phyloP scores from a whole-genome alignment of 1,284 basidiomycete genomes.

The Cutaneotrichosporon dermatis region DNA sequence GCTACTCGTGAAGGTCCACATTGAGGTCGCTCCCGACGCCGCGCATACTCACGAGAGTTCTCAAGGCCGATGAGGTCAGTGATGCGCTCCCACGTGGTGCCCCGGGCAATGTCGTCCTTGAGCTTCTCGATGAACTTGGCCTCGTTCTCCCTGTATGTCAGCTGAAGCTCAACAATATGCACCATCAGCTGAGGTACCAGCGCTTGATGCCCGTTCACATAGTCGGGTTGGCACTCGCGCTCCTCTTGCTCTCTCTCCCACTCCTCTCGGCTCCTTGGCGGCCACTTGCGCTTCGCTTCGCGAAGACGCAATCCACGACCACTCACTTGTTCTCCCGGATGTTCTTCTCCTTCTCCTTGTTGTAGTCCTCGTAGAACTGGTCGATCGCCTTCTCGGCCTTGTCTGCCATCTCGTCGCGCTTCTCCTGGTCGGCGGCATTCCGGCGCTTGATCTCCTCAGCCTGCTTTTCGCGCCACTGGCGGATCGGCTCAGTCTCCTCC shows the following conservation, averaged over 20 bases:
- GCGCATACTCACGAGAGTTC: slow-evolving; percentile 63
- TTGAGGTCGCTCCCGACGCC: no score
- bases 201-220: no score
- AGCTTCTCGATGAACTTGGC: slow-evolving; percentile 70
- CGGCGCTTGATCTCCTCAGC: slow-evolving; percentile 76
- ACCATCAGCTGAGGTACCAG: no score
- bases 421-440: slow-evolving; percentile 70
- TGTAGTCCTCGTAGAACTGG: slow-evolving; percentile 92
- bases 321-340: slow-evolving; percentile 94
- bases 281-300: no score
- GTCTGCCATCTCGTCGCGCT: slow-evolving; percentile 77
- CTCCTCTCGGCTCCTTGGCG: no score
- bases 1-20: no score
- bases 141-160: slow-evolving; percentile 70
- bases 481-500: slow-evolving; percentile 85
- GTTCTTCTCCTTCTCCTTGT: slow-evolving; percentile 83
- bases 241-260: no score
- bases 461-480: slow-evolving; percentile 82
- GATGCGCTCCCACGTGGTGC: slow-evolving; percentile 95
- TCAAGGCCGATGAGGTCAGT: slow-evolving; percentile 80
- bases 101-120: slow-evolving; percentile 72
- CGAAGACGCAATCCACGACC: not conserved
- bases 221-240: no score
- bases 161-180: not conserved
- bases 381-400: slow-evolving; percentile 92